These are phyloP conservation scores for Pseudoscleropodium purum DNA, from an alignment of 225 moss, liverwort and hornwort species.

Conservation along the genomic window DNA sequence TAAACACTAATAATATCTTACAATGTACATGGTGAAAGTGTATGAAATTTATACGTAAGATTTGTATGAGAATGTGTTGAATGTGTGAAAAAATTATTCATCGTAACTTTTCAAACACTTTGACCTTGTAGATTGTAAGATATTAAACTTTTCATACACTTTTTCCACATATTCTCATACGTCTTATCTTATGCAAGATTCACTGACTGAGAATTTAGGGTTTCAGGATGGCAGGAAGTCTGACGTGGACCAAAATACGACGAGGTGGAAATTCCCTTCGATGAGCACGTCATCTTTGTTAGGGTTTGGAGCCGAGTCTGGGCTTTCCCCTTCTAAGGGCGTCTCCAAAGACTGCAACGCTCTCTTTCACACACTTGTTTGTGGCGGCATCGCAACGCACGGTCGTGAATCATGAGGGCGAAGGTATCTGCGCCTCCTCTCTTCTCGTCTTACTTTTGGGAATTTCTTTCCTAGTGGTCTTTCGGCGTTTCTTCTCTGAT, in stretches of 20 bases:
- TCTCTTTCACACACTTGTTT: neutral
- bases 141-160: too few species aligned
- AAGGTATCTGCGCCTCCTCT: neutral
- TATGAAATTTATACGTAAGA: too few species aligned
- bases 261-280: neutral
- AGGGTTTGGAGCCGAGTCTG: neutral
- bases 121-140: too few species aligned
- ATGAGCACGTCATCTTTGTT: neutral
- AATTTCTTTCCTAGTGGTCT: neutral
- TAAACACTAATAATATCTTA: neutral
- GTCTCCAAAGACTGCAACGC: fast-evolving
- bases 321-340: neutral
- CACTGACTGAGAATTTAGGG: neutral
- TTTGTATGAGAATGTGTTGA: too few species aligned
- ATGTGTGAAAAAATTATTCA: too few species aligned
- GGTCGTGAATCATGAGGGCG: slow-evolving; percentile 21
- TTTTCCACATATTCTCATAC: neutral
- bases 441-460: neutral
- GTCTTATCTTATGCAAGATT: neutral
- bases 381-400: neutral
- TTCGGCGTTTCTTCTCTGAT: neutral
- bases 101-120: too few species aligned
- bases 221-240: neutral
- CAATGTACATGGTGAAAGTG: neutral
- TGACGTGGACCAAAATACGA: neutral